These are phyloP conservation scores for Priceomyces fermenticarens DNA, from an alignment of 805 yeast genomes.

Conservation along the genomic window DNA sequence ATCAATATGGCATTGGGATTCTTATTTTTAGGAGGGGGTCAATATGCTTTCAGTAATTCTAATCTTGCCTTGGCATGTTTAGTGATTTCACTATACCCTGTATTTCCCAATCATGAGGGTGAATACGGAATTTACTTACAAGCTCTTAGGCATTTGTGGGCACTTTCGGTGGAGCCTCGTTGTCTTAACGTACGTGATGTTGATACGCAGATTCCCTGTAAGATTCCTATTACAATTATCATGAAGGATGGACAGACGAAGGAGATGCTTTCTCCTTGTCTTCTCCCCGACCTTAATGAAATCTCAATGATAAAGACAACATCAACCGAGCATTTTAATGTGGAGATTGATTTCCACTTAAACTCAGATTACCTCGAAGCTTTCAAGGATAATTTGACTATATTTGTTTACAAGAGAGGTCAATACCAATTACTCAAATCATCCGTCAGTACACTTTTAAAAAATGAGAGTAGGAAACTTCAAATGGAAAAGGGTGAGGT, in stretches of 20 bases:
- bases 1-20: constrained; percentile 82
- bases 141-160: constrained; percentile 89
- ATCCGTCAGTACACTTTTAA: constrained; percentile 29
- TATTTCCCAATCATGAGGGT: constrained; percentile 48
- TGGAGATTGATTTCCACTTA: constrained; percentile 41
- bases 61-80: constrained; percentile 66
- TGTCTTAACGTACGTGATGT: constrained; percentile 78
- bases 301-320: constrained; percentile 48
- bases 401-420: constrained; percentile 50
- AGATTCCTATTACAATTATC: constrained; percentile 39
- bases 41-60: constrained; percentile 68
- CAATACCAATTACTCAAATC: constrained; percentile 37
- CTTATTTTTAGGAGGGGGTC: constrained; percentile 89
- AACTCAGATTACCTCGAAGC: constrained; percentile 41
- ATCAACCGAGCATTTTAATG: constrained; percentile 51
- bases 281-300: constrained; percentile 57
- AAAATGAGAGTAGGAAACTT: constrained; percentile 29
- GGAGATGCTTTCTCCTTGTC: constrained; percentile 55
- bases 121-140: constrained; percentile 66
- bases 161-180: constrained; percentile 73
- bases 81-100: constrained; percentile 74
- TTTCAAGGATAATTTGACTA: constrained; percentile 42
- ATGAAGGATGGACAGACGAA: constrained; percentile 36
- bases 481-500: constrained; percentile 26
- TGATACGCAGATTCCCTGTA: constrained; percentile 53